Evolutionary conservation across 805 yeast genomes (phyloP).

Genomic region (Sugiyamaella floridensis): DNA sequence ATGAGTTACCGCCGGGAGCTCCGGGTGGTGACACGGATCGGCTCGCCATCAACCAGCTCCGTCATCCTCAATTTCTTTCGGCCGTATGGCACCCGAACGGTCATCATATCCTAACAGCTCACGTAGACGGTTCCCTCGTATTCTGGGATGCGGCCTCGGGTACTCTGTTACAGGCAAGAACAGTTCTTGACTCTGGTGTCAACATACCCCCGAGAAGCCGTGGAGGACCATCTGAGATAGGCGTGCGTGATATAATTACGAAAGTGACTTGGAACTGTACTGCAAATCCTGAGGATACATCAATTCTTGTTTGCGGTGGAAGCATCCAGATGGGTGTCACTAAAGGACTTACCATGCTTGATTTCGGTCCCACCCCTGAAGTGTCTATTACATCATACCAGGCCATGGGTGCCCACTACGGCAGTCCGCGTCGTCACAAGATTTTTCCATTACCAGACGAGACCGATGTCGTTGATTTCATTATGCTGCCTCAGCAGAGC

Average conservation of each 20-base stretch:
- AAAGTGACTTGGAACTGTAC: conserved; percentile 73
- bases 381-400: conserved; percentile 78
- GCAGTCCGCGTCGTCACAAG: conserved; percentile 49
- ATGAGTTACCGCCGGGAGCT: conserved; percentile 58
- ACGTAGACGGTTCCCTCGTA: conserved; percentile 75
- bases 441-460: conserved; percentile 48
- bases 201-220: conserved; percentile 40
- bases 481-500: conserved; percentile 51
- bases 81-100: conserved; percentile 93
- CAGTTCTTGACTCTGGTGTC: conserved; percentile 57
- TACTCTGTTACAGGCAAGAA: conserved; percentile 64
- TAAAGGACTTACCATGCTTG: conserved; percentile 48
- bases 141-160: conserved; percentile 92
- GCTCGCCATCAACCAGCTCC: conserved; percentile 13
- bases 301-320: conserved; percentile 65
- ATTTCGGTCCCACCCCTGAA: conserved; percentile 69
- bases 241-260: conserved; percentile 36
- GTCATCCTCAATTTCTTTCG: conserved; percentile 40
- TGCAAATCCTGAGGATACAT: conserved; percentile 72
- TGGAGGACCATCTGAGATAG: conserved; percentile 19
- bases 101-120: conserved; percentile 68
- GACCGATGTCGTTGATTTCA: conserved; percentile 37
- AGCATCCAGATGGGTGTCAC: conserved; percentile 39
- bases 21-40: conserved; percentile 55
- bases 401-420: conserved; percentile 71